Evolutionary conservation across 2,329 filamentous ascomycete species (phyloP).

Genomic region (Pseudogymnoascus sp.): DNA sequence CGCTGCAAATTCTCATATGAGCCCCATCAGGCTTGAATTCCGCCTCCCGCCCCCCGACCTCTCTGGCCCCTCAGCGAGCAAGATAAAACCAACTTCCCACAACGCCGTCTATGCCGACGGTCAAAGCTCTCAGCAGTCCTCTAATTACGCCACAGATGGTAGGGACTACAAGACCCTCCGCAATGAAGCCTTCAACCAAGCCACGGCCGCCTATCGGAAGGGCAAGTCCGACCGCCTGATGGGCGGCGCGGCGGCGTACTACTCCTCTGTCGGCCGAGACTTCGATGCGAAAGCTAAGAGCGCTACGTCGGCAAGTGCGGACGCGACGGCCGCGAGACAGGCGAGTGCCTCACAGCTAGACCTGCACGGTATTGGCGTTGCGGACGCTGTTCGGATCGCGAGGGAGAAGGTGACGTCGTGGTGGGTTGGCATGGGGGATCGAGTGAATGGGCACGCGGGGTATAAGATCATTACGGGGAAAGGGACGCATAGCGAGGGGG

Average conservation of each 20-base stretch:
- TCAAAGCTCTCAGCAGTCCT: not conserved
- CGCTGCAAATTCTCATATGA: conserved; percentile 10
- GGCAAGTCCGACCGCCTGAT: conserved; percentile 65
- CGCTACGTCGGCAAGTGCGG: conserved; percentile 58
- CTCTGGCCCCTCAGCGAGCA: not conserved
- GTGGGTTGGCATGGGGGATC: conserved; percentile 66
- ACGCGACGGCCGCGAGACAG: conserved; percentile 59
- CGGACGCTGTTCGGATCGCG: conserved; percentile 73
- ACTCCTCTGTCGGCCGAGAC: conserved; percentile 61
- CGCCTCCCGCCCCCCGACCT: conserved; percentile 20
- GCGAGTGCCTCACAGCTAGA: conserved; percentile 58
- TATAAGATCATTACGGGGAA: conserved; percentile 75
- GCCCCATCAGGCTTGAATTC: conserved; percentile 22
- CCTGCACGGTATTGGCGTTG: conserved; percentile 74
- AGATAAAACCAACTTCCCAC: conserved; percentile 8
- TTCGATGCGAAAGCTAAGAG: conserved; percentile 48
- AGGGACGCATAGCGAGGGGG: conserved; percentile 69
- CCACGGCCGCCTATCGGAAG: conserved; percentile 48
- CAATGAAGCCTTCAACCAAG: conserved; percentile 44
- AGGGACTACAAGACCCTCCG: conserved; percentile 15
- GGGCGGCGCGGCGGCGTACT: conserved; percentile 67
- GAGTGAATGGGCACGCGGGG: conserved; percentile 37
- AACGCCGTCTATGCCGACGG: conserved; percentile 10
- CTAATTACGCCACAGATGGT: not conserved
- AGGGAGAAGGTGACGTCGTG: conserved; percentile 57